phyloP scores from a whole-genome alignment of 345 rosid species.

The Triadica sebifera region DNA sequence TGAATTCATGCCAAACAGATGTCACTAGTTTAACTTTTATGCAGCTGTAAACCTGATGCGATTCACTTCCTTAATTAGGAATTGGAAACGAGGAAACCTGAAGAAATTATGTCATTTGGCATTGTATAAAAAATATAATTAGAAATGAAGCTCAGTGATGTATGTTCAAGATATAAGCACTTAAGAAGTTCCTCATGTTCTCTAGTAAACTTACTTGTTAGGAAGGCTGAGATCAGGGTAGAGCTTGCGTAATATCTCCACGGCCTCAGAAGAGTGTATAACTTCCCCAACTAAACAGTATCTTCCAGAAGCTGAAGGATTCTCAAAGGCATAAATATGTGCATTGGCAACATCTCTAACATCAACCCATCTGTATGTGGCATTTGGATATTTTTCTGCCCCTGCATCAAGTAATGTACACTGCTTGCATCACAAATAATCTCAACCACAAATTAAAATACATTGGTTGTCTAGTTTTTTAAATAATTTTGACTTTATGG shows the following conservation, averaged over 20 bases:
- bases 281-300: slow-evolving; percentile 18
- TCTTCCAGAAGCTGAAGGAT: slow-evolving; percentile 8
- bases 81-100: too few species aligned
- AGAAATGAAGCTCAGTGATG: background rate
- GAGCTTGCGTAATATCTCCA: slow-evolving; percentile 3
- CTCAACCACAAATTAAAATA: too few species aligned
- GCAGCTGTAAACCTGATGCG: too few species aligned
- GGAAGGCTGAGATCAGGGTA: slow-evolving; percentile 11
- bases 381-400: background rate
- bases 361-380: slow-evolving; percentile 4
- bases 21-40: too few species aligned
- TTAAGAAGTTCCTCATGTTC: background rate
- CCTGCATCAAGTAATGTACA: background rate
- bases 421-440: background rate
- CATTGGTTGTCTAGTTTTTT: too few species aligned
- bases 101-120: too few species aligned
- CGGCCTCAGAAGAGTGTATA: background rate
- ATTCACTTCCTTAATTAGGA: too few species aligned
- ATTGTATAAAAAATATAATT: too few species aligned
- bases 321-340: slow-evolving; percentile 7
- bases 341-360: slow-evolving; percentile 19
- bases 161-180: background rate
- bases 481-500: too few species aligned
- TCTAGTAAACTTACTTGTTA: background rate
- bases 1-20: too few species aligned